Evolutionary conservation across 1,139 yeast genomes (phyloP), one percentile per base, ranked within the genome.

Genomic region (Yamadazyma kanchanaburiensis): DNA sequence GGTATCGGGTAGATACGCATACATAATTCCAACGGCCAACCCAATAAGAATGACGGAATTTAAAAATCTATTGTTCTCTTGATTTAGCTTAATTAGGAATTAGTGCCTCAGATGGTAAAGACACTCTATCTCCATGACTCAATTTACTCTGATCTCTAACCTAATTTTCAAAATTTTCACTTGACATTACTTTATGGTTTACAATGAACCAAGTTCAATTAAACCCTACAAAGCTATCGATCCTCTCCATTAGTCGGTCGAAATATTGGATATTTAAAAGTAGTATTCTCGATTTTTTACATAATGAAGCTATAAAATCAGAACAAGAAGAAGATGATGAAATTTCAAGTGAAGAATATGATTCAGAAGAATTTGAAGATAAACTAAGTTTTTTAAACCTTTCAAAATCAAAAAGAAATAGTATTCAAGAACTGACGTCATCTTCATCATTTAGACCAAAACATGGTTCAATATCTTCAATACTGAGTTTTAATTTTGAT

Each of bases 221-320:
- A 22, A 69, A 68, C 43, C 64, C 63, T 9, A 64, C 72, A 3
- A 49, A 53, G 28, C 54, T 74, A 22, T 60, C 74, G 14, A 60
- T 73, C 16, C 52, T 74, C 35, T 69, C 79, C 2, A 61, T 74
- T 15, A 73, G 74, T 1, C 49, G 79, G 36, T 55, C 55, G 12
- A 61, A 64, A 35, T 69, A 64, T 42, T 74, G 80, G 80, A 39
- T 74, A 9, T 73, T 73, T 38, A 56, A 68, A 27, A 57, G 70
- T 26, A 64, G 77, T 0, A 58, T 73, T 9, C 52, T 72, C 13
- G 63, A 59, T 35, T 56, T 74, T 12, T 47, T 74, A 26, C 55
- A 59, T 28, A 32, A 33, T 4, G 56, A 53, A 34, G 42, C 47
- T 1, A 28, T 27, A 11, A 46, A 45, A 25, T 28, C 40, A 6